phyloP scores from a whole-genome alignment of 2,329 filamentous ascomycete genomes.

The Plectosphaerella sp. region DNA sequence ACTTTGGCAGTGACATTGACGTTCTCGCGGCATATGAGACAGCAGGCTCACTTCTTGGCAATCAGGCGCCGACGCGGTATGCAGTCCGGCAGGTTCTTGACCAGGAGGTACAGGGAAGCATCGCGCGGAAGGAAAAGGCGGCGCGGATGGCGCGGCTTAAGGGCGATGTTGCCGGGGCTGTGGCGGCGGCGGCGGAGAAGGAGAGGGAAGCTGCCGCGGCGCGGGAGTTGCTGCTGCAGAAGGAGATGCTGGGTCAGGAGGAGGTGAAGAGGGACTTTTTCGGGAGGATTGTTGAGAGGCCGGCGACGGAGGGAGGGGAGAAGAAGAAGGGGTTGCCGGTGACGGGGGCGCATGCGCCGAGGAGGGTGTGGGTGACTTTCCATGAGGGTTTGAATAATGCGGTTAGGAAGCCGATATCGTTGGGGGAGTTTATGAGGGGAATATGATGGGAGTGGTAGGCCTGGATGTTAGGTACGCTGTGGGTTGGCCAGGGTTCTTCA shows the following conservation, averaged over 20 bases:
- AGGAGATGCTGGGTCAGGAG: conserved; percentile 15
- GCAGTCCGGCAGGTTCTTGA: conserved; percentile 91
- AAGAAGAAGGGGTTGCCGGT: conserved; percentile 18
- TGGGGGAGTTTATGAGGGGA: conserved; percentile 71
- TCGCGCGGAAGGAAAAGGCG: conserved; percentile 60
- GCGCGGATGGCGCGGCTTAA: conserved; percentile 61
- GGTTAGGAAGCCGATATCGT: conserved; percentile 78
- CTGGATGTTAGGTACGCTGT: background rate
- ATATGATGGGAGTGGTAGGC: conserved; percentile 34
- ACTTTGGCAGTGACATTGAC: conserved; percentile 61
- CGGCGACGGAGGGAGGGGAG: conserved; percentile 19
- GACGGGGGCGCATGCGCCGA: conserved; percentile 13
- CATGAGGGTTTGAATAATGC: conserved; percentile 92
- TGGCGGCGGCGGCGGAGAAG: conserved; percentile 25
- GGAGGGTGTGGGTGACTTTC: conserved; percentile 79
- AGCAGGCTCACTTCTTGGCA: conserved; percentile 48
- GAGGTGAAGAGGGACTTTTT: conserved; percentile 79
- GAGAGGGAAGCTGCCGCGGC: conserved; percentile 22
- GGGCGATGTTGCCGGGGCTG: conserved; percentile 33
- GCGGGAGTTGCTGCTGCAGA: background rate
- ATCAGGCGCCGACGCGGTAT: conserved; percentile 74
- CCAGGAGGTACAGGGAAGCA: conserved; percentile 77
- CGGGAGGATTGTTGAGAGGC: conserved; percentile 58
- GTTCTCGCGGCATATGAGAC: conserved; percentile 71
- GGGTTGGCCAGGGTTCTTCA: too few relatives aligned